A percentile compares a stretch with the other conserved stretches of the same genome.
These are phyloP conservation scores for Boletus semigastroideus DNA, from an alignment of 1,284 basidiomycete species.

Conservation along the genomic window DNA sequence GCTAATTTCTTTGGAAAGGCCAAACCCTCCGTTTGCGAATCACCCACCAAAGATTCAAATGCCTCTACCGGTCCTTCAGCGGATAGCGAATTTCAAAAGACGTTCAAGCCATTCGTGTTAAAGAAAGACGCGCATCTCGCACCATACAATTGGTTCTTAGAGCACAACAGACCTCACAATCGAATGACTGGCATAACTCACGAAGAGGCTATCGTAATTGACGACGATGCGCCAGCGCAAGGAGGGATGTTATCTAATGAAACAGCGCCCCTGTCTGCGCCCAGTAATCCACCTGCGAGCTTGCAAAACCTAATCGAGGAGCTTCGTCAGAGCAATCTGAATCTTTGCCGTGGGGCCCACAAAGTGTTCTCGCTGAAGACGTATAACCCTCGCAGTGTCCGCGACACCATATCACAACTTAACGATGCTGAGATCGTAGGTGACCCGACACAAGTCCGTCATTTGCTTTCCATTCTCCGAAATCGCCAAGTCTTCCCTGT, in stretches of 20 bases:
- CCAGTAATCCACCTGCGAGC: constrained; percentile 4
- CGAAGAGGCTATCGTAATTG: constrained; percentile 54
- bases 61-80: constrained; percentile 41
- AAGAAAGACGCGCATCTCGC: constrained; percentile 73
- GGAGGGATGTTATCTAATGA: constrained; percentile 14
- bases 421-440: constrained; percentile 77
- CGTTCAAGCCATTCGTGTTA: constrained; percentile 75
- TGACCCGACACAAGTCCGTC: constrained; percentile 60
- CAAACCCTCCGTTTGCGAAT: constrained; percentile 35
- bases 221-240: constrained; percentile 38
- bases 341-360: background rate
- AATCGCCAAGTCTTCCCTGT: constrained; percentile 61
- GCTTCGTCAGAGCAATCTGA: constrained; percentile 13
- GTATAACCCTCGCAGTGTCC: constrained; percentile 41
- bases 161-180: constrained; percentile 29
- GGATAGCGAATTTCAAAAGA: constrained; percentile 67
- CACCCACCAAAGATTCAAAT: constrained; percentile 35
- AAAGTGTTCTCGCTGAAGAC: constrained; percentile 34
- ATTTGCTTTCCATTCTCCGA: constrained; percentile 52
- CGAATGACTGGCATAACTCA: constrained; percentile 25
- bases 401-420: constrained; percentile 60
- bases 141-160: constrained; percentile 66
- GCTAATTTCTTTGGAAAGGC: constrained; percentile 71
- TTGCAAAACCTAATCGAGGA: constrained; percentile 17
- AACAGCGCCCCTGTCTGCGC: background rate